A percentile compares a stretch with the other conserved stretches of the same genome.
Evolutionary conservation across 2,329 filamentous ascomycete species (phyloP).

Genomic region (Tetracladium maxilliforme): DNA sequence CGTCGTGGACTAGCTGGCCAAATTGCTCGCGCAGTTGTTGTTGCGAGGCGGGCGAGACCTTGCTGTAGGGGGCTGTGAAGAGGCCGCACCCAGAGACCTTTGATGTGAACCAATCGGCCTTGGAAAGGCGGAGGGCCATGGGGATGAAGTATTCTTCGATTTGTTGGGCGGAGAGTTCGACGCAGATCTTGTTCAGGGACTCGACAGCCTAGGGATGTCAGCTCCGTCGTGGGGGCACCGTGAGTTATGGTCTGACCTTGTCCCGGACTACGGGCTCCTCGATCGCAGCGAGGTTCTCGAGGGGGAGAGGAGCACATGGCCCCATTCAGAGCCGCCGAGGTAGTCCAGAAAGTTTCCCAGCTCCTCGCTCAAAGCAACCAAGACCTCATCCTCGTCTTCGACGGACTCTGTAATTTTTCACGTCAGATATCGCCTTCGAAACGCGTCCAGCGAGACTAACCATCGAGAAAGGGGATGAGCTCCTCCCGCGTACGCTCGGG

Average conservation of each 20-base stretch:
- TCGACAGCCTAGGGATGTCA: constrained; percentile 63
- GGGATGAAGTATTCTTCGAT: constrained; percentile 97
- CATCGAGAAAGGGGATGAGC: constrained; percentile 96
- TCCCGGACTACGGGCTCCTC: constrained; percentile 95
- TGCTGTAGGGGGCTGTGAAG: constrained; percentile 85
- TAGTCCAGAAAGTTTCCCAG: constrained; percentile 95
- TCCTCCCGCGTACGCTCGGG: constrained; percentile 95
- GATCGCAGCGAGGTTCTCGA: constrained; percentile 96
- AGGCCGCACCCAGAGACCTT: constrained; percentile 97
- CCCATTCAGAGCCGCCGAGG: constrained; percentile 84
- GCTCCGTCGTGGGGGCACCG: constrained; percentile 3
- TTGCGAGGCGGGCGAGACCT: constrained; percentile 76
- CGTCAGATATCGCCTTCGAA: constrained; percentile 1
- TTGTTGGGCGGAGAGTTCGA: constrained; percentile 77
- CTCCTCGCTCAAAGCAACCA: constrained; percentile 94
- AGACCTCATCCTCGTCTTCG: constrained; percentile 96
- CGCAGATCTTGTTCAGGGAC: constrained; percentile 98
- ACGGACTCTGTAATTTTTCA: constrained; percentile 61
- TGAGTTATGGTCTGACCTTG: constrained; percentile 49
- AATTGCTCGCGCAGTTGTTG: constrained; percentile 88
- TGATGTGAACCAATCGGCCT: constrained; percentile 99
- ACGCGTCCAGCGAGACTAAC: constrained; percentile 37
- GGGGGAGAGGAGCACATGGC: constrained; percentile 87
- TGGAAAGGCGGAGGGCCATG: constrained; percentile 86
- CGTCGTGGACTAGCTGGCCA: constrained; percentile 84